Evolutionary conservation across 305 asterid species (phyloP), one percentile per base, ranked within the genome.

Genomic region (Fraxinus angustifolia): DNA sequence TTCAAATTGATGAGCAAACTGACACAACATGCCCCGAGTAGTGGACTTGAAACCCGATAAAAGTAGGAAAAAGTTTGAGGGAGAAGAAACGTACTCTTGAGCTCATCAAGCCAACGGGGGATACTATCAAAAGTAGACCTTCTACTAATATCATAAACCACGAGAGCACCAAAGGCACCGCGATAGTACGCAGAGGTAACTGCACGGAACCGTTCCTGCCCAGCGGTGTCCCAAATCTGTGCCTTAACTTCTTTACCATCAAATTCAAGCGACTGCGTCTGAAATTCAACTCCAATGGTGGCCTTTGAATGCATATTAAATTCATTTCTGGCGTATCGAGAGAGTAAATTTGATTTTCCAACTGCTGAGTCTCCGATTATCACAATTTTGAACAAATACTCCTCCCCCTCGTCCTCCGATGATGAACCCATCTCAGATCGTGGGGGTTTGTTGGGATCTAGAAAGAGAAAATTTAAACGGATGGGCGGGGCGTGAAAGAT

Each of bases 181-280:
- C 97, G 91, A 82, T 91, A 92, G 82, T 92, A 92, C 78, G 97
- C 95, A 81, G 97, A 91, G n/a, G 95, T 92, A 83, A 92, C 97
- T 78, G 95, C 97, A 70, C 97, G 91, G 85, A 92, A 92, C 1
- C 95, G 90, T 88, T 92, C 95, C 35, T 92, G 95, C 0, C 97
- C 93, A 81, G 97, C 97, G 81, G 95, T 92, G 81, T 92, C 97
- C 97, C 97, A 92, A 88, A 92, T 91, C 93, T 91, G 97, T 68
- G 97, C 97, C 89, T 92, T 92, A 6, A 92, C 91, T 83, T 92
- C 97, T 73, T 92, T 92, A 0, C 93, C 94, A 38, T 92, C 94
- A 86, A 92, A 89, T 60, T 89, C 92, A 48, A 91, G 91, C 8
- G 91, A 83, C 81, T 91, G 94, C 16, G 97, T 92, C 86, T 91